Percentiles rank a stretch among this genome's conserved stretches.
Conservation (phyloP, 1,139 yeast genomes). For the Candida tropicalis region DNA sequence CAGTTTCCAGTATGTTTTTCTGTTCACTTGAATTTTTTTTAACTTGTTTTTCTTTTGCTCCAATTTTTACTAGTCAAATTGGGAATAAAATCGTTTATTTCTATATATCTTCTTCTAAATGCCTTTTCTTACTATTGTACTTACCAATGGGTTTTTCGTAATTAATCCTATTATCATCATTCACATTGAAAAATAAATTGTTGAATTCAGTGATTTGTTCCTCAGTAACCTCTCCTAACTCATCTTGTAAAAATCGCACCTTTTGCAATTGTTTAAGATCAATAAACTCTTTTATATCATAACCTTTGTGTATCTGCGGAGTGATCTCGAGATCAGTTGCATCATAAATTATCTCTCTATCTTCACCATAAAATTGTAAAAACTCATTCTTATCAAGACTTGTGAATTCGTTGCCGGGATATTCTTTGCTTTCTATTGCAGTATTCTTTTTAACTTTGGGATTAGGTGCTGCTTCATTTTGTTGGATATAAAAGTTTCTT, state of each 20-base stretch:
- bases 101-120: constrained; percentile 3
- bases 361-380: constrained; percentile 28
- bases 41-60: too few relatives aligned
- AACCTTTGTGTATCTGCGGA: constrained; percentile 30
- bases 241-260: constrained; percentile 26
- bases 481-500: constrained; percentile 80
- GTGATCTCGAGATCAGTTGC: constrained; percentile 30
- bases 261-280: constrained; percentile 18
- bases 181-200: constrained; percentile 34
- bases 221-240: constrained; percentile 17
- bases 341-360: constrained; percentile 20
- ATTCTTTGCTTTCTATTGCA: constrained; percentile 64
- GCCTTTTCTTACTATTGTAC: constrained; percentile 22
- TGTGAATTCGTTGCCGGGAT: constrained; percentile 47
- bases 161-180: constrained; percentile 27
- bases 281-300: constrained; percentile 27
- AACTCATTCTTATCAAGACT: constrained; percentile 26
- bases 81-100: too few relatives aligned
- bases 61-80: too few relatives aligned
- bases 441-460: constrained; percentile 79
- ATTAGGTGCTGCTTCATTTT: constrained; percentile 81
- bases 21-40: too few relatives aligned
- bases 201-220: constrained; percentile 30
- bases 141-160: constrained; percentile 25
- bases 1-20: too few relatives aligned